Conservation (phyloP, 2,329 filamentous ascomycete genomes). For the Chaetomiaceae sp. region DNA sequence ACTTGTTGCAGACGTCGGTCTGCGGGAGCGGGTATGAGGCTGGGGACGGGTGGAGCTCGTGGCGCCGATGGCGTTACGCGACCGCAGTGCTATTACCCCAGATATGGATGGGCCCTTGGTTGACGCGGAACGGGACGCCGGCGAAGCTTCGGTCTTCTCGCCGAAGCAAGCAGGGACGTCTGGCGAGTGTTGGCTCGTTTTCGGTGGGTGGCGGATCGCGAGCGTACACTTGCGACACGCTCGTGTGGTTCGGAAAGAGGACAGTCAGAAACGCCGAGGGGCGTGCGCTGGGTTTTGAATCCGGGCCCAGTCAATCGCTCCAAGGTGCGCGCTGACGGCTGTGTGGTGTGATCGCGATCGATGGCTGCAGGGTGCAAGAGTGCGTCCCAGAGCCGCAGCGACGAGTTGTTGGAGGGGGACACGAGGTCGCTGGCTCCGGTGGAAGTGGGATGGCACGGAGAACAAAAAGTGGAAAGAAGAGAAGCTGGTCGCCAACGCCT, state of each 20-base stretch:
- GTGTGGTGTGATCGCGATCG: no score
- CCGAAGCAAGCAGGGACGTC: conserved; percentile 13
- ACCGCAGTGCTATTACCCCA: conserved; percentile 1
- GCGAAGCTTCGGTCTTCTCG: conserved; percentile 14
- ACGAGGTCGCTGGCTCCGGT: conserved; percentile 13
- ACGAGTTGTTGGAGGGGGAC: conserved; percentile 7
- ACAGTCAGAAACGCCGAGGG: no score
- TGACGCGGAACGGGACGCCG: conserved; percentile 23
- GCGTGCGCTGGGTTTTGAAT: no score
- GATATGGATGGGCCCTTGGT: conserved; percentile 11
- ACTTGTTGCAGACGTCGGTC: conserved; percentile 37
- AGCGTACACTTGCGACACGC: not conserved
- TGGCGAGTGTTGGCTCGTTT: conserved; percentile 3
- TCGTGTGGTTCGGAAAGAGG: not conserved
- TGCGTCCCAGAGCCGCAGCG: conserved; percentile 15
- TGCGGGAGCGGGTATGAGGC: conserved; percentile 26
- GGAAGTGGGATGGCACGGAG: conserved; percentile 11
- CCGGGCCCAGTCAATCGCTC: no score
- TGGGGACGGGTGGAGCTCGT: not conserved
- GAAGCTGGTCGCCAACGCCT: not conserved
- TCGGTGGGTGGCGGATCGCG: not conserved
- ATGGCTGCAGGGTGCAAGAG: conserved; percentile 1
- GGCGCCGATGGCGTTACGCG: not conserved
- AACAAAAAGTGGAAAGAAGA: conserved; percentile 2
- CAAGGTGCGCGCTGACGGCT: no score